Conservation (phyloP, 495 filamentous ascomycete genomes). For the Bombardia bombarda region DNA sequence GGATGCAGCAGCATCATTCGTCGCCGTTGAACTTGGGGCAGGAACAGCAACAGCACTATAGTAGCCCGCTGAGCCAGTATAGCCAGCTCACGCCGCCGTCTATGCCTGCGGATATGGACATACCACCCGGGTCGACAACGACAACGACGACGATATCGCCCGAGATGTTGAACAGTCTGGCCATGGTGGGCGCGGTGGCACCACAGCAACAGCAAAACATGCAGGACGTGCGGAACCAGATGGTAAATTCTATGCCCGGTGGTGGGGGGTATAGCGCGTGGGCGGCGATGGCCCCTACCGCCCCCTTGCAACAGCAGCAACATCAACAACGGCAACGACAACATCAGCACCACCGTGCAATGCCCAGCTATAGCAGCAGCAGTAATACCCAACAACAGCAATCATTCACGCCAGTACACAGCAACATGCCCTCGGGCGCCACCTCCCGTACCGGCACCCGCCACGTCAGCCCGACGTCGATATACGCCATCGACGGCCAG, state of each 20-base stretch:
- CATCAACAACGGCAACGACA: too few species aligned
- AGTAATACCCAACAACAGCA: neutral
- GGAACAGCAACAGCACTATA: constrained; percentile 13
- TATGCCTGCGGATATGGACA: constrained; percentile 14
- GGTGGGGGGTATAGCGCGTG: too few species aligned
- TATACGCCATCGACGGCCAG: constrained; percentile 37
- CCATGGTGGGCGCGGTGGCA: constrained; percentile 1
- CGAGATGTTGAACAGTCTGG: constrained; percentile 16
- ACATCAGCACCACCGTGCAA: constrained; percentile 4
- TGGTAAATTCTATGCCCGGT: too few species aligned
- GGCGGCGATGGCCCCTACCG: too few species aligned
- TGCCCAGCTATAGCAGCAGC: constrained; percentile 12
- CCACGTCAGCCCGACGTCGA: constrained; percentile 12
- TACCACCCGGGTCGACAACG: too few species aligned
- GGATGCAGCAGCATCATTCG: neutral
- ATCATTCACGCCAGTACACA: constrained; percentile 6
- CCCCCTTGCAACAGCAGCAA: too few species aligned
- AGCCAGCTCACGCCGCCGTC: constrained; percentile 18
- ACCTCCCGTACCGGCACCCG: constrained; percentile 1
- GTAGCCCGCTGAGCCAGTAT: constrained; percentile 19
- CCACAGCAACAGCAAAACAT: too few species aligned
- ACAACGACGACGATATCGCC: constrained; percentile 17
- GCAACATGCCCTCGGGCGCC: neutral
- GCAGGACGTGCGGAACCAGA: too few species aligned
- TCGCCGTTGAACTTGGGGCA: neutral